Percentiles rank a stretch among this genome's conserved stretches.
Evolutionary conservation across 2,329 filamentous ascomycete genomes (phyloP).

Genomic region (Neofusicoccum sp.): DNA sequence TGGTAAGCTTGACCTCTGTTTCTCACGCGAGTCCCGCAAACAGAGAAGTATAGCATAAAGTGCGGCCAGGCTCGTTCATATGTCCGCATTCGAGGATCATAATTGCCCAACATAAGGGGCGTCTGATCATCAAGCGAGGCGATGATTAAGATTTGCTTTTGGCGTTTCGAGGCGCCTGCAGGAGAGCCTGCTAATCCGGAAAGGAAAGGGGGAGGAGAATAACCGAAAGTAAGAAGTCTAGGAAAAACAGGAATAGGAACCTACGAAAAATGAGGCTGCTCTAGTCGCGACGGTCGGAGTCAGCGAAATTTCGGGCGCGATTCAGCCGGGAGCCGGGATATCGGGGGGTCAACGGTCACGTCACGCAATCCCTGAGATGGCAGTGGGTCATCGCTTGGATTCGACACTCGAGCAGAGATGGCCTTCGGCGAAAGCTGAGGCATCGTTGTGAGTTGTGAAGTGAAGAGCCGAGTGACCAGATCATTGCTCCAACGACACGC

Average conservation of each 20-base stretch:
- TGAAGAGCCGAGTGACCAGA: constrained; percentile 15
- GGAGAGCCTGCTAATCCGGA: neutral
- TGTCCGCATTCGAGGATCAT: neutral
- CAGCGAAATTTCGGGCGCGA: neutral
- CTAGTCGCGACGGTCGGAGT: neutral
- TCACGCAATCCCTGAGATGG: constrained; percentile 6
- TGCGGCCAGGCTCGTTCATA: neutral
- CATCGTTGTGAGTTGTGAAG: constrained; percentile 4
- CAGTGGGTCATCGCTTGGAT: constrained; percentile 14
- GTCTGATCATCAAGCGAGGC: constrained; percentile 15
- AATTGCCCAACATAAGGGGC: constrained; percentile 10
- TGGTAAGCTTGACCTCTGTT: neutral
- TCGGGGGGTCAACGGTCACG: constrained; percentile 5
- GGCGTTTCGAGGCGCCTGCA: constrained; percentile 6
- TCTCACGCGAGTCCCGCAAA: neutral
- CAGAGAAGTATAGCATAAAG: neutral
- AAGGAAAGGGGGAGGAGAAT: constrained; percentile 2
- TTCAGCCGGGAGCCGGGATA: neutral
- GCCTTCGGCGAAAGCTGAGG: neutral
- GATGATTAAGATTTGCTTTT: constrained; percentile 12
- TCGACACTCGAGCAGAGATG: constrained; percentile 6
- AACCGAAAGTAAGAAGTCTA: neutral
- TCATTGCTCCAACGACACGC: constrained; percentile 14
- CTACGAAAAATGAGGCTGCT: neutral
- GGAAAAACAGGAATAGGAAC: constrained; percentile 1